Evolutionary conservation across 345 rosid species (phyloP), one percentile per base, ranked within the genome.

Genomic region (Hibiscus trionum): DNA sequence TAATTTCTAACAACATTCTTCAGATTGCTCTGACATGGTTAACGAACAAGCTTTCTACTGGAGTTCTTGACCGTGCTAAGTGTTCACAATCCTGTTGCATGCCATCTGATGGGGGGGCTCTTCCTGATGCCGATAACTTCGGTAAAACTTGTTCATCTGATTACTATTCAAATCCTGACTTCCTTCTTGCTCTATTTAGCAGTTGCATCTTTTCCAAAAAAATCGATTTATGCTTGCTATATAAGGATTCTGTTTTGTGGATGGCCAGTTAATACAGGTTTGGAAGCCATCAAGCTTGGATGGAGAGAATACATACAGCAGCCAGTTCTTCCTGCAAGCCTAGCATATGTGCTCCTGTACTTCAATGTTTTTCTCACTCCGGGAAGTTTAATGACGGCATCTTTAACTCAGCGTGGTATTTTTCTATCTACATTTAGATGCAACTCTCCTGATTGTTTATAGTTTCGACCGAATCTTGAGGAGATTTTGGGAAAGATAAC

Each of bases 301-400:
- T 91, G 96, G 98, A 91, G 80, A 85, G 97, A 94, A 80, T 94
- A 91, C 76, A 75, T 91, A 69, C 96, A 91, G 69, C 96, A 90
- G 79, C 98, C 96, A 2, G 96, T 88, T 80, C 95, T 94, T 71
- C 97, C 97, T 26, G 98, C 98, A 73, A 94, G 98, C 83, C 90
- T 91, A 10, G 95, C 98, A 67, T 88, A 74, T 66, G 98, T 91
- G 69, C 90, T 94, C 55, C 90, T 94, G 66, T 90, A 61, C 86
- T 91, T 91, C 79, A 94, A 94, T 78, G 87, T 90, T 69, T 90
- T 90, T 75, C 97, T 94, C 61, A 83, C 92, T 69, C 97, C 98
- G 6, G 88, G 96, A 78, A 90, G 97, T 77, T 82, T 94, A 83
- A 91, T 94, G 97, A 94, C 97, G 4, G 96, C 97, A 31, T 94